A percentile compares a stretch with the other conserved stretches of the same genome.
phyloP scores from a whole-genome alignment of 306 rosid genomes.

The Ceratonia siliqua region DNA sequence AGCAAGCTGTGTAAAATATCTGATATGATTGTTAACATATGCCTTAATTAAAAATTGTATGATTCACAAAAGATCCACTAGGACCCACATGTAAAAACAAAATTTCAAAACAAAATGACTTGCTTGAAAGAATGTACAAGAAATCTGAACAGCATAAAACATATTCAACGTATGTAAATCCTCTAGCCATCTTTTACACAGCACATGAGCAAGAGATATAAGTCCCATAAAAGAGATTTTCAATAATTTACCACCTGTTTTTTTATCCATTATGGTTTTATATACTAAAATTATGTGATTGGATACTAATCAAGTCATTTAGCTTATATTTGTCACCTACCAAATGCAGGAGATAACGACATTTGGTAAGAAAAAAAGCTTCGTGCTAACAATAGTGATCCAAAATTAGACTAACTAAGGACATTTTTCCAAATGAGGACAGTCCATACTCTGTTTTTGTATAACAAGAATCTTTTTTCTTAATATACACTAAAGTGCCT shows the following conservation, averaged over 20 bases:
- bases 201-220: not conserved
- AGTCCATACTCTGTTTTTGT: not conserved
- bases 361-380: not conserved
- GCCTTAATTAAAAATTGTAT: slow-evolving; percentile 18
- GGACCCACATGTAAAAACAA: slow-evolving; percentile 16
- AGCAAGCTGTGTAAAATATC: slow-evolving; percentile 71
- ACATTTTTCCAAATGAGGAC: not conserved
- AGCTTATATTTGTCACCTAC: not conserved
- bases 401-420: not conserved
- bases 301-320: not conserved
- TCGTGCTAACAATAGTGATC: no score
- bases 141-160: slow-evolving; percentile 8
- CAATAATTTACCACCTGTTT: not conserved
- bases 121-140: not conserved
- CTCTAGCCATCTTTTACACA: not conserved
- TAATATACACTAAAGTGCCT: not conserved
- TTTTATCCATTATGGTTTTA: not conserved
- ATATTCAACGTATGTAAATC: not conserved
- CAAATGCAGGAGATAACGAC: not conserved
- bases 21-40: slow-evolving; percentile 35
- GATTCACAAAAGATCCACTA: slow-evolving; percentile 6
- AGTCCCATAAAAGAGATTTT: not conserved
- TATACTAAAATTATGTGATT: not conserved
- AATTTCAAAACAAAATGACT: not conserved
- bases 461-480: not conserved